Percentiles rank a stretch among this genome's conserved stretches.
Evolutionary conservation across 495 filamentous ascomycete species (phyloP).

Genomic region (Lasiosphaeria ovina): DNA sequence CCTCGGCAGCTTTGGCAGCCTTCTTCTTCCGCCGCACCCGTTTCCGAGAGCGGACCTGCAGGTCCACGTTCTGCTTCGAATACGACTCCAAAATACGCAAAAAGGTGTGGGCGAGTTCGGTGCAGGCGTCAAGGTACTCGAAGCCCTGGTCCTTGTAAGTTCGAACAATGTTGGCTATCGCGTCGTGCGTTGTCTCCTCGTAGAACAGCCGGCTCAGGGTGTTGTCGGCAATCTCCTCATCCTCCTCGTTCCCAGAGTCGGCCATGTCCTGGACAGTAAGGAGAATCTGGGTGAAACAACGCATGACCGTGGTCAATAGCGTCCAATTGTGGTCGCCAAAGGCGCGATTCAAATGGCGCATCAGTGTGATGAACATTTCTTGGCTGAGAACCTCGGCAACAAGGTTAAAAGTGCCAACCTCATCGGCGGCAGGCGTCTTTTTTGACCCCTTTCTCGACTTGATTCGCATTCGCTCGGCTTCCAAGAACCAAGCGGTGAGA

Average conservation of each 20-base stretch:
- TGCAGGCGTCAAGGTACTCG: constrained; percentile 87
- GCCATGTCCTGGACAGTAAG: constrained; percentile 94
- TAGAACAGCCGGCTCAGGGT: constrained; percentile 97
- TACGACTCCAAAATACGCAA: constrained; percentile 89
- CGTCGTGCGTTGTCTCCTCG: constrained; percentile 90
- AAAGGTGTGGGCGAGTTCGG: constrained; percentile 88
- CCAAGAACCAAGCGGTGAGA: constrained; percentile 88
- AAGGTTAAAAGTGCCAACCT: constrained; percentile 76
- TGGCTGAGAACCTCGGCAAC: constrained; percentile 89
- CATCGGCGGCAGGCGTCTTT: constrained; percentile 40
- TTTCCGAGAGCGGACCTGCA: constrained; percentile 83
- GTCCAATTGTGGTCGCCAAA: constrained; percentile 83
- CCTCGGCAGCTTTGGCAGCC: constrained; percentile 42
- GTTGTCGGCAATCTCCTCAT: constrained; percentile 97
- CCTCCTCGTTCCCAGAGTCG: constrained; percentile 78
- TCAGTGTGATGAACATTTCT: constrained; percentile 85
- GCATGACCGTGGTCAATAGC: constrained; percentile 82
- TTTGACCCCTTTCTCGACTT: constrained; percentile 49
- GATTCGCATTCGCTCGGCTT: constrained; percentile 78
- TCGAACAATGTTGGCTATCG: constrained; percentile 72
- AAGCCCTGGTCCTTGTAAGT: constrained; percentile 92
- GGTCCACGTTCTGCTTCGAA: constrained; percentile 87
- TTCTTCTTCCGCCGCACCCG: constrained; percentile 69
- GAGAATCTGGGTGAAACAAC: constrained; percentile 84
- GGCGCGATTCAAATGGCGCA: constrained; percentile 73